phyloP scores from a whole-genome alignment of 78 protist genomes.

The Fonticula alba region DNA sequence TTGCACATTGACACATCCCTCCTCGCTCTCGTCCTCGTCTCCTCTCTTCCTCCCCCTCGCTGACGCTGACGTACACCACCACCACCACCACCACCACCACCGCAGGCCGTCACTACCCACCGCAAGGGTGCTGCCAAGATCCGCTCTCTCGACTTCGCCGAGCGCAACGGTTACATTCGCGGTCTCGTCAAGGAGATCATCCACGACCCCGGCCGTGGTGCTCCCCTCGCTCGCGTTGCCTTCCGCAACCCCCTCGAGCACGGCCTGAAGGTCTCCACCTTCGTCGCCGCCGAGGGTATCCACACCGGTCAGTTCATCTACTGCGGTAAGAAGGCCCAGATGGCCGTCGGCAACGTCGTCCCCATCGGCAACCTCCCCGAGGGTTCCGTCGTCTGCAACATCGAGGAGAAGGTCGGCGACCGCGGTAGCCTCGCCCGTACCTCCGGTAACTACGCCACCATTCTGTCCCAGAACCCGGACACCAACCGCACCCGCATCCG shows the following conservation, averaged over 20 bases:
- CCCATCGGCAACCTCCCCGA: constrained; percentile 85
- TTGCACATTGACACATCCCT: too few species aligned
- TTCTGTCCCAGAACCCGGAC: constrained; percentile 87
- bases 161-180: constrained; percentile 85
- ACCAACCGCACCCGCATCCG: constrained; percentile 72
- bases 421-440: constrained; percentile 83
- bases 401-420: constrained; percentile 87
- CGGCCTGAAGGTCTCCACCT: constrained; percentile 46
- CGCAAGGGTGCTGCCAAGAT: constrained; percentile 85
- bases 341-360: constrained; percentile 91
- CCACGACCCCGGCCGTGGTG: constrained; percentile 99
- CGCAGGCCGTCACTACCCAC: constrained; percentile 66
- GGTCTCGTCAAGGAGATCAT: constrained; percentile 79
- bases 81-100: too few species aligned
- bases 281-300: constrained; percentile 96
- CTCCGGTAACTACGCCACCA: constrained; percentile 89
- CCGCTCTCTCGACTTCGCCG: constrained; percentile 88
- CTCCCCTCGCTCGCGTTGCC: constrained; percentile 82
- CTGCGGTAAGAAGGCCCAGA: constrained; percentile 83
- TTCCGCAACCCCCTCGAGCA: constrained; percentile 82
- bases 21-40: too few species aligned
- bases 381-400: constrained; percentile 96
- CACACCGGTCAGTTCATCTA: constrained; percentile 96
- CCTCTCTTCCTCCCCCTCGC: too few species aligned
- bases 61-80: too few species aligned